These are phyloP conservation scores for Yamadazyma sp. DNA, from an alignment of 1,139 yeast genomes.

Conservation along the genomic window DNA sequence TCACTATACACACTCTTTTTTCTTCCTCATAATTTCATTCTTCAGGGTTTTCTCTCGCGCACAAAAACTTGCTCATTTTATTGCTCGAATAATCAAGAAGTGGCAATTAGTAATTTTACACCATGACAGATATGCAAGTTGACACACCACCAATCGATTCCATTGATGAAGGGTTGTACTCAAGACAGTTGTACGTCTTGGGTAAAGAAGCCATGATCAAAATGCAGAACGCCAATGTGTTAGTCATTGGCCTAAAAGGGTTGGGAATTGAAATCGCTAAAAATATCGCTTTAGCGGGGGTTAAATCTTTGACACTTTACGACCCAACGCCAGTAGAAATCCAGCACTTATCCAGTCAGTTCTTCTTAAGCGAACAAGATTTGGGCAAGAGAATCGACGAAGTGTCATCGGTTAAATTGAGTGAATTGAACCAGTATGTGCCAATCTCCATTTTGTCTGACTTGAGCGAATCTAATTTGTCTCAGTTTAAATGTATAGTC, in stretches of 20 bases:
- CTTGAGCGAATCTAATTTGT: conserved; percentile 48
- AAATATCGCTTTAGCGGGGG: conserved; percentile 96
- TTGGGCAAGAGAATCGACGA: conserved; percentile 78
- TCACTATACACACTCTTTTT: neutral
- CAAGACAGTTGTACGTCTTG: conserved; percentile 90
- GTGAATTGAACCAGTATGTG: conserved; percentile 86
- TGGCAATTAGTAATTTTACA: conserved; percentile 10
- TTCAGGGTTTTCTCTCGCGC: conserved; percentile 1
- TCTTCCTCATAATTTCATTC: too few relatives aligned
- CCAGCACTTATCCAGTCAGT: conserved; percentile 83
- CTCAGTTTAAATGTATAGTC: conserved; percentile 76
- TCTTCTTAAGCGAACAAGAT: conserved; percentile 70
- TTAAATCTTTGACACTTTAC: conserved; percentile 82
- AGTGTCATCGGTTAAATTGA: conserved; percentile 62
- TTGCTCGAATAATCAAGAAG: conserved; percentile 2
- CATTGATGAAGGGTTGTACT: conserved; percentile 91
- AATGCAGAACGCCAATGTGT: conserved; percentile 90
- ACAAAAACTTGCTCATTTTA: neutral
- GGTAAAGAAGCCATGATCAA: conserved; percentile 98
- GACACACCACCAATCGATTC: conserved; percentile 50
- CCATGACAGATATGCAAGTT: conserved; percentile 46
- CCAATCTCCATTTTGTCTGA: conserved; percentile 73
- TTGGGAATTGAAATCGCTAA: conserved; percentile 95
- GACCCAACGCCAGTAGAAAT: conserved; percentile 74
- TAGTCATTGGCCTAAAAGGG: conserved; percentile 85